Percentiles rank a stretch among this genome's conserved stretches.
Evolutionary conservation across 352 stramenopile species (phyloP).

Genomic region (Globisporangium splendens): DNA sequence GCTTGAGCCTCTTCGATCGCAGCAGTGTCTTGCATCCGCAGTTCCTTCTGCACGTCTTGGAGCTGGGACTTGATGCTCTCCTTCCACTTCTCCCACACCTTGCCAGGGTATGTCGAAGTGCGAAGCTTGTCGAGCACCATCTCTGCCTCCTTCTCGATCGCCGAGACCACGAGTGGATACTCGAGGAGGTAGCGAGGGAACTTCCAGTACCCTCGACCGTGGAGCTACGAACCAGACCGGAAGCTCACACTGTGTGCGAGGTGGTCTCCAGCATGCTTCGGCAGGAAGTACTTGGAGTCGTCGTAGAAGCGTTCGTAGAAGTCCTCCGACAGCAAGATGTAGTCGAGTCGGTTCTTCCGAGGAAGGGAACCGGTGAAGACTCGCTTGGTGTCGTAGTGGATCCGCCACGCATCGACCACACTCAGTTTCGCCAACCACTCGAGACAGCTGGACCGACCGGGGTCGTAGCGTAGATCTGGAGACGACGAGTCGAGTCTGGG

Average conservation of each 20-base stretch:
- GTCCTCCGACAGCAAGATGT: conserved; percentile 17
- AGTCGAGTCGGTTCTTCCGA: conserved; percentile 20
- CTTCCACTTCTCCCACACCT: not conserved
- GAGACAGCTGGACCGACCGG: conserved; percentile 13
- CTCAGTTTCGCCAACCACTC: conserved; percentile 10
- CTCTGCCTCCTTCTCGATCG: conserved; percentile 10
- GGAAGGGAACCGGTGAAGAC: conserved; percentile 8
- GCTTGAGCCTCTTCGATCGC: no score
- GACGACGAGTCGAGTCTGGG: conserved; percentile 8
- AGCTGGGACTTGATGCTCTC: no score
- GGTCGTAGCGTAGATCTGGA: conserved; percentile 3
- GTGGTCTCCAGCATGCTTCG: conserved; percentile 6
- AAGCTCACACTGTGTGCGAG: conserved; percentile 8
- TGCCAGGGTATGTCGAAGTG: conserved; percentile 7
- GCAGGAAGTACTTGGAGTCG: conserved; percentile 1
- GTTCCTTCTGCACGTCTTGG: no score
- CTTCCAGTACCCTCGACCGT: conserved; percentile 9
- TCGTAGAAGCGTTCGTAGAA: not conserved
- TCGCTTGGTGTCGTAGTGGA: not conserved
- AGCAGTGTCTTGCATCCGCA: no score
- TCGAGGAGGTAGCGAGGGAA: conserved; percentile 9
- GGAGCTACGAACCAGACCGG: not conserved
- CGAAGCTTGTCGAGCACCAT: conserved; percentile 6
- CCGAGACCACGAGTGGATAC: conserved; percentile 6
- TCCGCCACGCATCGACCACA: conserved; percentile 10